Conservation (phyloP, 2,329 filamentous ascomycete genomes). For the Nemania sp. region DNA sequence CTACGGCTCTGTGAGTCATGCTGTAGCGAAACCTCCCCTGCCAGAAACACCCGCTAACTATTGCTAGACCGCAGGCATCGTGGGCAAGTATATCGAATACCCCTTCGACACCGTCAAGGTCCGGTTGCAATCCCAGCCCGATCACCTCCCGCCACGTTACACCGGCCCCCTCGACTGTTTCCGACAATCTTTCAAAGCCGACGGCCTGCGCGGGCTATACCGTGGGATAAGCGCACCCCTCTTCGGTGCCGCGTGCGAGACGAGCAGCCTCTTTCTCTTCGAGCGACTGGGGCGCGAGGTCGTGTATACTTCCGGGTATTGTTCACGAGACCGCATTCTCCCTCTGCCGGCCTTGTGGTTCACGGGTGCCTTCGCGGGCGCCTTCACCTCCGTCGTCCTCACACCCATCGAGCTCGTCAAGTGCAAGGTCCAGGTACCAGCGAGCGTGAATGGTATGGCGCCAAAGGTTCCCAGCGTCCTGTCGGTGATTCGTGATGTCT, state of each 20-base stretch:
- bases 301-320: constrained; percentile 58
- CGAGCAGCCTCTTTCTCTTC: constrained; percentile 89
- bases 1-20: constrained; percentile 76
- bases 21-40: constrained; percentile 20
- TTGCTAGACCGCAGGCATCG: constrained; percentile 74
- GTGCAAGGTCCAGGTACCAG: constrained; percentile 92
- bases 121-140: constrained; percentile 91
- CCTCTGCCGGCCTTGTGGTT: constrained; percentile 75
- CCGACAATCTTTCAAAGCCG: constrained; percentile 76
- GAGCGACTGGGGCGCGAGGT: constrained; percentile 75
- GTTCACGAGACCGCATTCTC: constrained; percentile 60
- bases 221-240: constrained; percentile 91
- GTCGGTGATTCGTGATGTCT: constrained; percentile 76
- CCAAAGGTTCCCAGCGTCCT: constrained; percentile 64
- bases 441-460: constrained; percentile 46
- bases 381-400: constrained; percentile 86
- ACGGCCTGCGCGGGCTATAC: constrained; percentile 84
- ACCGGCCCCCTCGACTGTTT: constrained; percentile 92
- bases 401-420: constrained; percentile 97
- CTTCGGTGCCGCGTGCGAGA: constrained; percentile 89
- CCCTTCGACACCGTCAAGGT: constrained; percentile 99
- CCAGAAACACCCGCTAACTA: constrained; percentile 6
- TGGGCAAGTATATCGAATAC: constrained; percentile 96
- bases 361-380: constrained; percentile 85
- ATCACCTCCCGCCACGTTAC: constrained; percentile 80